Conservation (phyloP, 352 stramenopile species). For the Pythium folliculosum region DNA sequence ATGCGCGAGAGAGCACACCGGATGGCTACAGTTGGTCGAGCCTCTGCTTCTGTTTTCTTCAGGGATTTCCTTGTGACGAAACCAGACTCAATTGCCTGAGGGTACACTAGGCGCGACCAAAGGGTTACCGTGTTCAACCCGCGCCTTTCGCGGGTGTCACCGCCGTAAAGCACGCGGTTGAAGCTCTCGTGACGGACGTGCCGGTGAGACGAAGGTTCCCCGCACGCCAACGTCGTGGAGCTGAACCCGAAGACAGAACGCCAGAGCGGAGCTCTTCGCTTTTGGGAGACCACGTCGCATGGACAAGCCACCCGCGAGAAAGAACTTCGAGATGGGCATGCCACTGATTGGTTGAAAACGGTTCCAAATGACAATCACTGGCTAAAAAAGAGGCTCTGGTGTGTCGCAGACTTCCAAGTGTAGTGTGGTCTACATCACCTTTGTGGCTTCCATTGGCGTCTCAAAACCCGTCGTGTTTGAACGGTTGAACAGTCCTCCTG, state of each 20-base stretch:
- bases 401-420: neutral
- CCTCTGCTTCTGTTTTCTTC: conserved; percentile 1
- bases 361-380: too few species aligned
- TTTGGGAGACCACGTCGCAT: neutral
- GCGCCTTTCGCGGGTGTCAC: too few species aligned
- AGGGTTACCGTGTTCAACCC: neutral
- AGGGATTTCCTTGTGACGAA: neutral
- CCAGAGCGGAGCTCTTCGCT: neutral
- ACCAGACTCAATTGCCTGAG: neutral
- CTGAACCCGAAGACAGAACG: neutral
- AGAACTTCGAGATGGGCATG: neutral
- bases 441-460: too few species aligned
- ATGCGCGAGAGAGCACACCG: neutral
- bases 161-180: neutral
- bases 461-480: too few species aligned
- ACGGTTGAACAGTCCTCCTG: too few species aligned
- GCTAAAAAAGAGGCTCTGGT: too few species aligned
- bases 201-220: neutral
- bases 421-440: too few species aligned
- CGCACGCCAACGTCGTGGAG: too few species aligned
- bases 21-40: neutral
- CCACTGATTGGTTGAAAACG: neutral
- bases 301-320: neutral
- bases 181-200: neutral
- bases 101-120: too few species aligned